Conservation (phyloP, 2,329 filamentous ascomycete species). For the Xylaria sp. region DNA sequence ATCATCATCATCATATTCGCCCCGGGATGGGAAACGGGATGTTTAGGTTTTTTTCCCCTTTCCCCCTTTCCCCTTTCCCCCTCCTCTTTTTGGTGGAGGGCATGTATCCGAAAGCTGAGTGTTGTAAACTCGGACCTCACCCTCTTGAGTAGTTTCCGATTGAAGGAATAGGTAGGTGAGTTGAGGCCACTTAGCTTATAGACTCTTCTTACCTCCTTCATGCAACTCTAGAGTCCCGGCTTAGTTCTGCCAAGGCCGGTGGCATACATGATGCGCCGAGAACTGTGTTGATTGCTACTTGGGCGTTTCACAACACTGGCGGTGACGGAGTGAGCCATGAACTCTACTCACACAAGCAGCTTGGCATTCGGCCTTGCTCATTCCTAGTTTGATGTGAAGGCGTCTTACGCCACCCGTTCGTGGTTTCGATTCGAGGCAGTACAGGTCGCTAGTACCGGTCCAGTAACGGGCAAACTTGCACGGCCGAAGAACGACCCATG, state of each 20-base stretch:
- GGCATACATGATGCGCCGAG: constrained; percentile 35
- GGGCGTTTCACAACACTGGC: constrained; percentile 37
- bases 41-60: no score
- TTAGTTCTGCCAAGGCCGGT: constrained; percentile 38
- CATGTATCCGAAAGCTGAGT: background rate
- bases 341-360: constrained; percentile 32
- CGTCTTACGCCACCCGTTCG: constrained; percentile 16
- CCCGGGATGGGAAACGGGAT: background rate
- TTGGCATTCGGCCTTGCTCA: constrained; percentile 28
- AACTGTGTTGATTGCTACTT: constrained; percentile 27
- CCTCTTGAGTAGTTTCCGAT: constrained; percentile 2
- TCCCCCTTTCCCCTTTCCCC: no score
- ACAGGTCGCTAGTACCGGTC: constrained; percentile 1
- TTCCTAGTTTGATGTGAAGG: constrained; percentile 24
- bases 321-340: constrained; percentile 30
- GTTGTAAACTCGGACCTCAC: background rate
- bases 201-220: constrained; percentile 16
- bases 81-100: no score
- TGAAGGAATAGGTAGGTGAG: background rate
- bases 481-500: constrained; percentile 1
- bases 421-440: constrained; percentile 28
- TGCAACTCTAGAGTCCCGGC: constrained; percentile 22
- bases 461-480: constrained; percentile 12
- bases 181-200: constrained; percentile 5
- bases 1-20: background rate